Evolutionary conservation across 1,284 basidiomycete genomes (phyloP).

Genomic region (Bjerkandera adusta): DNA sequence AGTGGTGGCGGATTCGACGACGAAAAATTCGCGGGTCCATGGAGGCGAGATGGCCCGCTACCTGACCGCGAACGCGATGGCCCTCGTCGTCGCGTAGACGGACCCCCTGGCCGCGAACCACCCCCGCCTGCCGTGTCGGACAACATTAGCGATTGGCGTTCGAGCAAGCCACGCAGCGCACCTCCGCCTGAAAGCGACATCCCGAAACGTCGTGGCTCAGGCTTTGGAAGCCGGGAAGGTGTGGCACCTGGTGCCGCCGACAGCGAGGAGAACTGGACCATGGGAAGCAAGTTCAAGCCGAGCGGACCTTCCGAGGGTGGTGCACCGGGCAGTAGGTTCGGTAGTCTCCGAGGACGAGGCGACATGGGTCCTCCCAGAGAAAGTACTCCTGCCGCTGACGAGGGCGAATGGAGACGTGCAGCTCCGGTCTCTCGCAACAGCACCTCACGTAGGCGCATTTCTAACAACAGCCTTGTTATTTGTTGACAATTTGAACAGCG

Average conservation of each 20-base stretch:
- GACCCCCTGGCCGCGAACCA: constrained; percentile 38
- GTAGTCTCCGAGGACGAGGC: constrained; percentile 43
- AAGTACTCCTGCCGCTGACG: constrained; percentile 32
- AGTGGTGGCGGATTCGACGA: constrained; percentile 52
- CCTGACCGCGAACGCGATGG: constrained; percentile 62
- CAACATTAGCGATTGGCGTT: constrained; percentile 67
- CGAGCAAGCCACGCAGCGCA: constrained; percentile 43
- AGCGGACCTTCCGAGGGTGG: constrained; percentile 36
- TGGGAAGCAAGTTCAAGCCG: constrained; percentile 70
- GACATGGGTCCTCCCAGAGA: constrained; percentile 55
- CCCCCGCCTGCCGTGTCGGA: constrained; percentile 53
- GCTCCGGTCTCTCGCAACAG: constrained; percentile 42
- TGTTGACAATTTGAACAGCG: constrained; percentile 37
- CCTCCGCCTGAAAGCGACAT: constrained; percentile 42
- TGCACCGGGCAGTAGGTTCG: constrained; percentile 49
- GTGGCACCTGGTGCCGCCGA: constrained; percentile 60
- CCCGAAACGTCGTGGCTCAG: constrained; percentile 53
- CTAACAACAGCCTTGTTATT: background rate
- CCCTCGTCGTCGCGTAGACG: constrained; percentile 57
- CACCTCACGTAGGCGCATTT: constrained; percentile 55
- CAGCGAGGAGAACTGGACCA: constrained; percentile 72
- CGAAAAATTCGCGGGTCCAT: constrained; percentile 73
- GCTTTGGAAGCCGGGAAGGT: constrained; percentile 38
- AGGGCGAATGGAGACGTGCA: constrained; percentile 61
- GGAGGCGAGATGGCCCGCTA: constrained; percentile 88